A percentile compares a stretch with the other conserved stretches of the same genome.
Evolutionary conservation across 116 monocot genomes (phyloP).

Genomic region (Trichopus zeylanicus): DNA sequence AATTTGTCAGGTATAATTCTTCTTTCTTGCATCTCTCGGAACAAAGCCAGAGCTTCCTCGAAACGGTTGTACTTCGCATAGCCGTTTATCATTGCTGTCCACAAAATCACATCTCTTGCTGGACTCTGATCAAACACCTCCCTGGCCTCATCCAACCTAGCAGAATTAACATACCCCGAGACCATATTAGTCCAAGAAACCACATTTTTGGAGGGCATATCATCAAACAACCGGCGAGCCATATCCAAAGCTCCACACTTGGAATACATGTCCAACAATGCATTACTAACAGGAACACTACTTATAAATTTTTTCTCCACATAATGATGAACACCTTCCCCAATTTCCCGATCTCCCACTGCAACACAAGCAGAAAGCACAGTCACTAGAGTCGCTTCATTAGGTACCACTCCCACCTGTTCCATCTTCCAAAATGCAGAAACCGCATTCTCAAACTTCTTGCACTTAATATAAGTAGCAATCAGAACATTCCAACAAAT

Average conservation of each 20-base stretch:
- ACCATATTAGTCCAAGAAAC: constrained; percentile 29
- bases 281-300: constrained; percentile 20
- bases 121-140: constrained; percentile 21
- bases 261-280: constrained; percentile 48
- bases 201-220: constrained; percentile 18
- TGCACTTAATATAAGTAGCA: constrained; percentile 13
- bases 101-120: constrained; percentile 24
- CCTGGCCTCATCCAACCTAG: constrained; percentile 21
- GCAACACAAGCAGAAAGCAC: constrained; percentile 24
- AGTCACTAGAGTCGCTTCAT: constrained; percentile 27
- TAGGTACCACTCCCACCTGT: constrained; percentile 19
- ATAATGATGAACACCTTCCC: constrained; percentile 15
- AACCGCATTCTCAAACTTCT: constrained; percentile 19
- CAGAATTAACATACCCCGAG: constrained; percentile 26
- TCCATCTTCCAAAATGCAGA: constrained; percentile 28
- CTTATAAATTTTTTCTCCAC: constrained; percentile 8
- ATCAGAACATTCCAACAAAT: constrained; percentile 65
- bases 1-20: constrained; percentile 22
- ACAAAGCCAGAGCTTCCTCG: constrained; percentile 19
- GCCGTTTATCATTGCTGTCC: constrained; percentile 50
- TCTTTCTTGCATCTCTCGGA: constrained; percentile 22
- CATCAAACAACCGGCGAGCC: constrained; percentile 27
- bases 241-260: constrained; percentile 28
- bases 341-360: constrained; percentile 15
- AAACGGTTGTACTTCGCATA: constrained; percentile 27